These are phyloP conservation scores for Stagonosporopsis vannaccii DNA, from an alignment of 2,329 filamentous ascomycete genomes.

Conservation along the genomic window DNA sequence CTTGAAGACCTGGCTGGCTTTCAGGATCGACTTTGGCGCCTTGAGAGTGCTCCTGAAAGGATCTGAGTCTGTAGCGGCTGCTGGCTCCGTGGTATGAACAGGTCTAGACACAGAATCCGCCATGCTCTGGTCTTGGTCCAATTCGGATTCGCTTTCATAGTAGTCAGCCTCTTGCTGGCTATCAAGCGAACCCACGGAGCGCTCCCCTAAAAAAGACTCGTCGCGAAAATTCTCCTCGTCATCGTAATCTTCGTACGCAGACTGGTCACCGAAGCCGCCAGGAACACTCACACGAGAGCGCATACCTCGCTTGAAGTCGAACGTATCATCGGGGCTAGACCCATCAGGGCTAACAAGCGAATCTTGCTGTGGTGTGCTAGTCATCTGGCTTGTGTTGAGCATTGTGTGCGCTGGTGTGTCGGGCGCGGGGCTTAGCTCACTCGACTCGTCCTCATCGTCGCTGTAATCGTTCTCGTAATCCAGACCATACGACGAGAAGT, in stretches of 20 bases:
- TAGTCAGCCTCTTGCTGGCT: conserved; percentile 67
- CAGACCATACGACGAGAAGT: conserved; percentile 94
- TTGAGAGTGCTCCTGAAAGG: conserved; percentile 44
- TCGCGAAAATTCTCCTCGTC: conserved; percentile 55
- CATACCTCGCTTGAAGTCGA: conserved; percentile 63
- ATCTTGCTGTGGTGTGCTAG: conserved; percentile 45
- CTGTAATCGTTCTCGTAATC: conserved; percentile 68
- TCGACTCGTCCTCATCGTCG: conserved; percentile 65
- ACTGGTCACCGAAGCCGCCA: conserved; percentile 77
- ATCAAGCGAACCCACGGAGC: conserved; percentile 81
- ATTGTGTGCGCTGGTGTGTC: conserved; percentile 54
- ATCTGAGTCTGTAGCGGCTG: conserved; percentile 47
- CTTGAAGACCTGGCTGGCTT: conserved; percentile 47
- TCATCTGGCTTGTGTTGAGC: conserved; percentile 43
- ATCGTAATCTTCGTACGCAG: conserved; percentile 60
- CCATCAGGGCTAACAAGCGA: conserved; percentile 48
- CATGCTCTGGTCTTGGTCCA: conserved; percentile 74
- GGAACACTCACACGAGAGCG: conserved; percentile 65
- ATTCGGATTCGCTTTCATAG: conserved; percentile 74
- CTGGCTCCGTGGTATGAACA: conserved; percentile 79
- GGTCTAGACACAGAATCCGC: conserved; percentile 78
- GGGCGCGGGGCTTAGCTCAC: conserved; percentile 48
- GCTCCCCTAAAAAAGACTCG: conserved; percentile 91
- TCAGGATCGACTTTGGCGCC: conserved; percentile 58
- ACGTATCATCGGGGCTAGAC: conserved; percentile 62